phyloP scores from a whole-genome alignment of 2,329 filamentous ascomycete genomes.

The Penicillium freii region DNA sequence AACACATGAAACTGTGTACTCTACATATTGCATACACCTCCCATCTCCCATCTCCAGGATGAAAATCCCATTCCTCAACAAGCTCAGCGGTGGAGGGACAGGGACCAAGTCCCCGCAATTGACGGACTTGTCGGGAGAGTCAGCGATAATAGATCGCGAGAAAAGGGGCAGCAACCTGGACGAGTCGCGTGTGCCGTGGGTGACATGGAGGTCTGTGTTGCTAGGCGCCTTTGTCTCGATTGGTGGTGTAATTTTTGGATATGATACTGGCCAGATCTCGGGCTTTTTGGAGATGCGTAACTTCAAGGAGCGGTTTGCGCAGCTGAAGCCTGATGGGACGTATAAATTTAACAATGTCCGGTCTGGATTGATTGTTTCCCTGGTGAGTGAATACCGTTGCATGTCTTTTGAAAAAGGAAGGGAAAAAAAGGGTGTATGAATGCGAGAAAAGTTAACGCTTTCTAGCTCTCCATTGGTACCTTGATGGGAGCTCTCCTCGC shows the following conservation, averaged over 20 bases:
- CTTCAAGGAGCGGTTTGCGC: slow-evolving; percentile 42
- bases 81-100: neutral
- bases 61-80: slow-evolving; percentile 15
- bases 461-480: slow-evolving; percentile 43
- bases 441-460: neutral
- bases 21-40: neutral
- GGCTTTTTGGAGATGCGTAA: slow-evolving; percentile 45
- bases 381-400: slow-evolving; percentile 23
- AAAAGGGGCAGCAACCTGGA: slow-evolving; percentile 20
- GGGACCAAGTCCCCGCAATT: slow-evolving; percentile 9
- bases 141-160: slow-evolving; percentile 8
- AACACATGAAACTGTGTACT: neutral
- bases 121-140: slow-evolving; percentile 12
- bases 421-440: no score
- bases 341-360: slow-evolving; percentile 44
- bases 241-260: slow-evolving; percentile 47
- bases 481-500: slow-evolving; percentile 42
- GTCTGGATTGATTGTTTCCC: slow-evolving; percentile 43
- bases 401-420: neutral
- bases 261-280: slow-evolving; percentile 47
- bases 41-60: neutral
- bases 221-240: slow-evolving; percentile 48
- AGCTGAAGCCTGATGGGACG: slow-evolving; percentile 30
- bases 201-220: slow-evolving; percentile 39
- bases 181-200: slow-evolving; percentile 32